Base-by-base conservation (phyloP, 805 yeast species). In the Cyberlindnera sargentensis region DNA sequence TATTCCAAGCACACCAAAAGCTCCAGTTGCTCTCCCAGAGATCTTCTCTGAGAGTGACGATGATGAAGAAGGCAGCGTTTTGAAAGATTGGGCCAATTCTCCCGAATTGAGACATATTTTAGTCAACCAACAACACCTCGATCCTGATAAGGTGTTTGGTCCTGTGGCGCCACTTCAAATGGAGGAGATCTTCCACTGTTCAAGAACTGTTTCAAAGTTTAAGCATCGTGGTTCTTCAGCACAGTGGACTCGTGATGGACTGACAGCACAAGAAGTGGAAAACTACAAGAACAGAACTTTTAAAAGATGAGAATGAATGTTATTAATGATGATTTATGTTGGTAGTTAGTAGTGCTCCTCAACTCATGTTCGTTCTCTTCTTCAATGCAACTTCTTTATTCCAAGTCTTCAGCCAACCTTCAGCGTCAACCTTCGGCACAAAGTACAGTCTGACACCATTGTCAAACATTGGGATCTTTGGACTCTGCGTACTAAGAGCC, bases 391-490 rank as follows among this genome's bases (percentile, higher is more conserved):
- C 66, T 25, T 70, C 69, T 58, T 80, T 83, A 48, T 71, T 73
- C 93, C 95, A 84, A 5, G 62, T 66, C 1, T 68, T 52, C 31
- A 87, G 56, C 95, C 96, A 90, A 5, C 57, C 68, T 23, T 71
- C 67, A 3, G 84, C 70, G 36, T 81, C 82, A 5, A 57, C 66
- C 59, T 82, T 86, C 7, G 96, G 96, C 23, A 90, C 90, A 27
- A 87, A 75, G 53, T 82, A 88, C 8, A 91, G 57, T 50, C 88
- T 73, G 46, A 87, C 70, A 34, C 83, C 71, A 47, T 75, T 72
- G 55, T 90, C 96, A 48, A 90, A 80, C 36, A 90, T 61, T 2
- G 96, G 95, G 7, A 87, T 78, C 25, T 70, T 70, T 11, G 95
- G 85, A 7, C 64, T 64, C 32, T 73, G 76, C 40, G 77, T 72